phyloP scores from a whole-genome alignment of 225 moss, liverwort and hornwort genomes.

The Sphagnum contortum region DNA sequence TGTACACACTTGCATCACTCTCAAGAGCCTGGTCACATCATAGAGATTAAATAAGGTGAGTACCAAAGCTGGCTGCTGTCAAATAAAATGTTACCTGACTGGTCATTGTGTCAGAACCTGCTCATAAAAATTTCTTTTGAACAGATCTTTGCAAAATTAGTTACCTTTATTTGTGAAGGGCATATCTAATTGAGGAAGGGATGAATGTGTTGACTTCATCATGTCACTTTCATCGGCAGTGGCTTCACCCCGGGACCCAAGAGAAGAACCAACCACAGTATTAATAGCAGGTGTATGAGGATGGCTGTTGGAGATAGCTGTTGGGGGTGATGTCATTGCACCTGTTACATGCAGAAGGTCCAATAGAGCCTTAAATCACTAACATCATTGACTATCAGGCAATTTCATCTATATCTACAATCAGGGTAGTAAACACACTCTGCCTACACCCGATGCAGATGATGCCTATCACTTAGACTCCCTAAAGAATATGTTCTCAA shows the following conservation, averaged over 20 bases:
- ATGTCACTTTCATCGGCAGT: constrained; percentile 55
- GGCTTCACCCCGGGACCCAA: constrained; percentile 64
- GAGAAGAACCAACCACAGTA: constrained; percentile 64
- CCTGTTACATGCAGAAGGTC: constrained; percentile 35
- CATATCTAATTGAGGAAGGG: constrained; percentile 65
- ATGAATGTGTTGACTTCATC: constrained; percentile 57
- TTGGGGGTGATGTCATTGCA: constrained; percentile 85
- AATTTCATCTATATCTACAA: neutral
- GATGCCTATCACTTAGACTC: no score
- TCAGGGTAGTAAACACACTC: no score
- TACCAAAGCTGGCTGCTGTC: no score
- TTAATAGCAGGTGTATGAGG: constrained; percentile 72
- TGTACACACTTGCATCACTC: no score
- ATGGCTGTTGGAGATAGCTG: constrained; percentile 64
- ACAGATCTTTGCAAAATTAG: neutral
- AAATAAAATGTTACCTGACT: no score
- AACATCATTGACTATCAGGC: neutral
- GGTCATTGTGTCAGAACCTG: no score
- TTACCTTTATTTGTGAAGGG: constrained; percentile 59
- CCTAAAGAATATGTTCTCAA: no score
- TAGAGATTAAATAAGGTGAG: no score
- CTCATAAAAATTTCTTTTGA: no score
- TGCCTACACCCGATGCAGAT: no score
- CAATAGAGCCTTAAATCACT: constrained; percentile 2
- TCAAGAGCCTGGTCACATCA: no score